These are phyloP conservation scores for Voacanga thouarsii DNA, from an alignment of 257 asterid species.

Conservation along the genomic window DNA sequence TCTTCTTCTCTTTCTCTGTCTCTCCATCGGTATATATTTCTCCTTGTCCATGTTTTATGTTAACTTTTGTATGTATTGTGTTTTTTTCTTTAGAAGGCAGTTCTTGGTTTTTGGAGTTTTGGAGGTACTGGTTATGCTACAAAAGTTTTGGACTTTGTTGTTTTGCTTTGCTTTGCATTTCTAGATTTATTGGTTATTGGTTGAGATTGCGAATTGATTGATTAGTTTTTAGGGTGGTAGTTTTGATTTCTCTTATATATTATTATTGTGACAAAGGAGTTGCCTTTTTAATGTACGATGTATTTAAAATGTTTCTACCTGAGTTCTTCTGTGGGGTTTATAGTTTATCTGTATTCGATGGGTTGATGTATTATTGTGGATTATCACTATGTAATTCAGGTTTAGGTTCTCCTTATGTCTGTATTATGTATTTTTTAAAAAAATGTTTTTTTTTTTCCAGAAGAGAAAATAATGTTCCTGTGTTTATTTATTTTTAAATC, in stretches of 20 bases:
- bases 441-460: not conserved
- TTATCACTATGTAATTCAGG: not conserved
- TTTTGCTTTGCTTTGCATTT: not conserved
- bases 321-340: not conserved
- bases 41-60: not conserved
- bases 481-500: not conserved
- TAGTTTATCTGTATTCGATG: not conserved
- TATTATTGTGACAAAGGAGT: not conserved
- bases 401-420: not conserved
- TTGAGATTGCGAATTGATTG: not conserved
- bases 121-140: not conserved
- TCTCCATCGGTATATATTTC: not conserved
- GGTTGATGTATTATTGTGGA: not conserved
- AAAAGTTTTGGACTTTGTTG: not conserved
- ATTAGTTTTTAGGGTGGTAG: not conserved
- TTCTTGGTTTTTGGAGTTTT: not conserved
- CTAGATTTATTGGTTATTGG: not conserved
- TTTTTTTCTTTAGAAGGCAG: not conserved
- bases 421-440: not conserved
- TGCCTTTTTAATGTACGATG: too few relatives aligned
- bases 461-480: not conserved
- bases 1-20: not conserved
- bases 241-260: not conserved
- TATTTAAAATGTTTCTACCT: not conserved
- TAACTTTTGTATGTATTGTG: too few relatives aligned